Evolutionary conservation across 139 green algal species (phyloP), one percentile per base, ranked within the genome.

Genomic region (Chlamydomonas sp.): DNA sequence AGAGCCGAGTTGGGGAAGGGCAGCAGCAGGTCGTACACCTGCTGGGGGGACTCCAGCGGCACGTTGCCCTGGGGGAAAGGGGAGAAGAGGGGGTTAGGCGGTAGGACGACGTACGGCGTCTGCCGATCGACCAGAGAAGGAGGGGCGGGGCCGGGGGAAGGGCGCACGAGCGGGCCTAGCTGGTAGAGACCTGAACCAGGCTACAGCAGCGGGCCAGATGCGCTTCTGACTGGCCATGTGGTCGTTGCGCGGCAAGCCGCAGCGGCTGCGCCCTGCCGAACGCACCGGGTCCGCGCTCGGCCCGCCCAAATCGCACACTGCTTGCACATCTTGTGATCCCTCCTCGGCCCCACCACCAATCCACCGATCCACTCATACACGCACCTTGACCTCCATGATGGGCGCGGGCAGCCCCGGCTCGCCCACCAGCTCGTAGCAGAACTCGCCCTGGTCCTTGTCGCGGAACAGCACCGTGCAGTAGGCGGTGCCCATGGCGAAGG

Each of bases 351-450:
- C 58, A 57, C 75, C 75, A 9, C n/a, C 58, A 57, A 2, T 9
- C 73, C 73, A 61, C 73, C 5, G 4, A 12, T 31, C 73, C 20
- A 4, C 73, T 5, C 73, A 5, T 8, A 6, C 73, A 5, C 68
- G 17, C 49, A 89, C 89, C 79, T 91, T 91, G 71, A 87, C 66
- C 67, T 94, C 90, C 90, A 94, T 89, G 78, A 91, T 86, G 0
- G 93, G 91, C 5, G 89, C 80, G 1, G 95, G 94, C 64, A 93
- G 91, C 63, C 85, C 72, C 9, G 93, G 88, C 83, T 94, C 88
- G 8, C 94, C 95, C 69, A 90, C 83, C 63, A 97, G 87, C 93
- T 96, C 93, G 78, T 96, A 96, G 17, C 80, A 83, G 83, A 97
- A 96, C 88, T 95, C 87, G 64, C 78, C 95, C 91, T 81, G 80